Conservation (phyloP, 768 basidiomycete species). For the Agrocybe pediades region DNA sequence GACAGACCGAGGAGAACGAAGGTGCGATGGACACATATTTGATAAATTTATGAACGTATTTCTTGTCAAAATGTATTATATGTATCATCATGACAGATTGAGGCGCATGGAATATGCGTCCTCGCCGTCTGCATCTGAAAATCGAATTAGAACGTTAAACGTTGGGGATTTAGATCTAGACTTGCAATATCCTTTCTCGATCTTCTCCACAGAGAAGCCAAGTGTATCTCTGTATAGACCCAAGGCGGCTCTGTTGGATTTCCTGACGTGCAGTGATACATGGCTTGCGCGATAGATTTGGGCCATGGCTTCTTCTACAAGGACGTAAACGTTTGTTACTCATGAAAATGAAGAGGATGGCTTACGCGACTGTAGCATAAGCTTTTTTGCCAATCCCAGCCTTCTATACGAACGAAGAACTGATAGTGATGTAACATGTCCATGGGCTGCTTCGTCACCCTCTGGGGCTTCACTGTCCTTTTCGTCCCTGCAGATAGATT, state of each 20-base stretch:
- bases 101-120: slow-evolving; percentile 93
- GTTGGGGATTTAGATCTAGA: slow-evolving; percentile 1
- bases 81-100: slow-evolving; percentile 40
- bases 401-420: slow-evolving; percentile 90
- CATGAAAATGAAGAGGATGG: background rate
- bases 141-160: background rate
- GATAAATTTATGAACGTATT: slow-evolving; percentile 12
- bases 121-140: slow-evolving; percentile 89
- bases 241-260: slow-evolving; percentile 93
- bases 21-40: too few species aligned
- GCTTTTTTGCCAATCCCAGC: slow-evolving; percentile 89
- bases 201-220: slow-evolving; percentile 84
- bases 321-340: background rate
- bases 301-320: slow-evolving; percentile 88
- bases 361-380: slow-evolving; percentile 95
- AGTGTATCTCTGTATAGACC: slow-evolving; percentile 87
- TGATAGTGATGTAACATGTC: slow-evolving; percentile 97
- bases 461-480: slow-evolving; percentile 70
- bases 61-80: slow-evolving; percentile 8
- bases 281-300: slow-evolving; percentile 82
- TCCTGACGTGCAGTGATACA: slow-evolving; percentile 91
- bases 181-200: slow-evolving; percentile 92
- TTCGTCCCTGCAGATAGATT: slow-evolving; percentile 55
- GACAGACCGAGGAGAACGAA: too few species aligned
- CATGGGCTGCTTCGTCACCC: slow-evolving; percentile 75